Percentiles rank a stretch among this genome's conserved stretches.
Evolutionary conservation across 768 basidiomycete genomes (phyloP).

Genomic region (Leucocoprinus sp.): DNA sequence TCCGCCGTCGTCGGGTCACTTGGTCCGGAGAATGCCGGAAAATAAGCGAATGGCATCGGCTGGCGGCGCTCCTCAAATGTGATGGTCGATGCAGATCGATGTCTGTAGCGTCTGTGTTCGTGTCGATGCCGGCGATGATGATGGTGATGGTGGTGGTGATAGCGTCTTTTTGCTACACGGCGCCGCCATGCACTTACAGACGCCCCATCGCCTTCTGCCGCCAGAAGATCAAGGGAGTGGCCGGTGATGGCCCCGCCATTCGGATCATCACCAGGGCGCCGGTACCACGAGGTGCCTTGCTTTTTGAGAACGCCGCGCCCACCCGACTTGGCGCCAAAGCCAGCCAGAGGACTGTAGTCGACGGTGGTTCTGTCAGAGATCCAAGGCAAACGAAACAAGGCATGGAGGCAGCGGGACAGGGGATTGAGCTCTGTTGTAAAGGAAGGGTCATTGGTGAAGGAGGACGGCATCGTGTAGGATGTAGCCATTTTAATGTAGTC

Average conservation of each 20-base stretch:
- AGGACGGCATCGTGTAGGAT: slow-evolving; percentile 3
- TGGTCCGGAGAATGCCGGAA: slow-evolving; percentile 3
- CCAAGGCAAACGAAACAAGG: slow-evolving; percentile 9
- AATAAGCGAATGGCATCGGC: slow-evolving; percentile 7
- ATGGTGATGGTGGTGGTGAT: background rate
- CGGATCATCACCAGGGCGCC: background rate
- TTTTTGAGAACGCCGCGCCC: slow-evolving; percentile 7
- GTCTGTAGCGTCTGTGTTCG: slow-evolving; percentile 1
- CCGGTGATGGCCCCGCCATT: background rate
- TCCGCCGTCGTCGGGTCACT: background rate
- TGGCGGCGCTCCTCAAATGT: slow-evolving; percentile 9
- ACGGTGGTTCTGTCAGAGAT: slow-evolving; percentile 6
- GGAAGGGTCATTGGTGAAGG: slow-evolving; percentile 3
- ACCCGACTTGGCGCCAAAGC: slow-evolving; percentile 5
- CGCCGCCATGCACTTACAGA: slow-evolving; percentile 5
- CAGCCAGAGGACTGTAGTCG: slow-evolving; percentile 8
- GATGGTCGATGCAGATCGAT: slow-evolving; percentile 7
- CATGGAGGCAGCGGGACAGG: slow-evolving; percentile 6
- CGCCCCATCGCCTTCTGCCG: slow-evolving; percentile 4
- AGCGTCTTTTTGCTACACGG: background rate
- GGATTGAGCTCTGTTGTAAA: slow-evolving; percentile 7
- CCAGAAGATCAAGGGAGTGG: slow-evolving; percentile 3
- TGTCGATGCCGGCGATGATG: background rate
- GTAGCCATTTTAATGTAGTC: slow-evolving; percentile 8
- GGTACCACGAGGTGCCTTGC: slow-evolving; percentile 5